Base-by-base conservation (phyloP, 805 yeast species). In the Cyberlindnera suaveolens region DNA sequence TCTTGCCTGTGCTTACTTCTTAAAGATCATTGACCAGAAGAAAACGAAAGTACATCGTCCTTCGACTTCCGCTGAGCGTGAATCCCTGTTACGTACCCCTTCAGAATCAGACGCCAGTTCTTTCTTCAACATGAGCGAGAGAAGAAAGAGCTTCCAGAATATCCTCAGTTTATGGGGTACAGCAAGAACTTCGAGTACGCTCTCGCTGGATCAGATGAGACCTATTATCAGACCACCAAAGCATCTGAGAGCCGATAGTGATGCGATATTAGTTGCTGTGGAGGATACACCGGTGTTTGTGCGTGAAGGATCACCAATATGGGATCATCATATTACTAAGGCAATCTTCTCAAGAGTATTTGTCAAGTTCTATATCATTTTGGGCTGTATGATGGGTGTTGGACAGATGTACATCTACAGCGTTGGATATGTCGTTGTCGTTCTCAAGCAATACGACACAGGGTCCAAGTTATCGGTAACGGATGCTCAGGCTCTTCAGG, bases 381-480 rank as follows among this genome's bases (percentile, higher is more conserved):
- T 82, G 19, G 77, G 85, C 0, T 59, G 75, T 5, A 62, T 77
- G 36, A 75, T 81, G 55, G 82, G 86, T 1, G 66, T 79, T 35
- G 85, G 89, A 4, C 90, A 83, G 57, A 74, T 77, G 60, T 85
- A 83, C 56, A 83, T 85, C 23, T 85, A 72, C 54, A 74, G 85
- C 3, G 80, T 85, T 31, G 95, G 95, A 0, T 84, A 79, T 53
- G 71, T 85, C n/a, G 84, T 82, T 9, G 72, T 66, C 40, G 71
- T 75, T 0, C 73, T 71, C 48, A 60, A 64, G 11, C 62, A 54
- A 48, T 57, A 67, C 2, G 36, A 47, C 48, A 43, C 64, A 6
- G 46, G 47, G 2, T 18, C 42, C 2, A 33, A 49, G 6, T 20
- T 54, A 6, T 53, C 61, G 5, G 68, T 75, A 1, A 67, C 74